Evolutionary conservation across 2,329 filamentous ascomycete species (phyloP).

Genomic region (Cadophora gregata): DNA sequence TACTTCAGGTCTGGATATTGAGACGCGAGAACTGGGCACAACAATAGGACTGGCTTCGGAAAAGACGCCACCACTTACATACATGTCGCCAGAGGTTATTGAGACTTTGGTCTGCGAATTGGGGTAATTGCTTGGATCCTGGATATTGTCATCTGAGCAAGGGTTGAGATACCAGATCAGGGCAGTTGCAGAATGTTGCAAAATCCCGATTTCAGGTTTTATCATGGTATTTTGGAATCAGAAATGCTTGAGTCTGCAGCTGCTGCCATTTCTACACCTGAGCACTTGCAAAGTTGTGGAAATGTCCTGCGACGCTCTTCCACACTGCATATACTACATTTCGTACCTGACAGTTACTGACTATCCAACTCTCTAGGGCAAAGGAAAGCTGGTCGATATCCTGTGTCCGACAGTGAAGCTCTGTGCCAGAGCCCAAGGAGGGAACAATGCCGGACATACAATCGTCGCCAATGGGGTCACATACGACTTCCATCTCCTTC

Average conservation of each 20-base stretch:
- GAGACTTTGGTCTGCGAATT: not conserved
- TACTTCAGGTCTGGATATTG: not conserved
- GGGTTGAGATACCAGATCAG: not conserved
- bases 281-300: not conserved
- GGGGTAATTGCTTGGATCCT: not conserved
- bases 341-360: too few species aligned
- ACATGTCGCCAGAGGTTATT: not conserved
- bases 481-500: conserved; percentile 61
- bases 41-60: not conserved
- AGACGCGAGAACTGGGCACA: not conserved
- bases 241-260: not conserved
- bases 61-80: not conserved
- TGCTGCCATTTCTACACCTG: too few species aligned
- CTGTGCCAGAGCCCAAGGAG: conserved; percentile 46
- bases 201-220: not conserved
- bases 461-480: conserved; percentile 48
- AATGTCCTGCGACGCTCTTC: not conserved
- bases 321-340: not conserved
- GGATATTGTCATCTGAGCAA: not conserved
- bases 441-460: conserved; percentile 57
- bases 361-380: conserved; percentile 41
- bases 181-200: not conserved
- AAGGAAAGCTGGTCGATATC: conserved; percentile 65
- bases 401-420: conserved; percentile 43
- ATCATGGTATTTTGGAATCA: not conserved